Evolutionary conservation across 805 yeast genomes (phyloP).

Genomic region (Starmerella bombi): DNA sequence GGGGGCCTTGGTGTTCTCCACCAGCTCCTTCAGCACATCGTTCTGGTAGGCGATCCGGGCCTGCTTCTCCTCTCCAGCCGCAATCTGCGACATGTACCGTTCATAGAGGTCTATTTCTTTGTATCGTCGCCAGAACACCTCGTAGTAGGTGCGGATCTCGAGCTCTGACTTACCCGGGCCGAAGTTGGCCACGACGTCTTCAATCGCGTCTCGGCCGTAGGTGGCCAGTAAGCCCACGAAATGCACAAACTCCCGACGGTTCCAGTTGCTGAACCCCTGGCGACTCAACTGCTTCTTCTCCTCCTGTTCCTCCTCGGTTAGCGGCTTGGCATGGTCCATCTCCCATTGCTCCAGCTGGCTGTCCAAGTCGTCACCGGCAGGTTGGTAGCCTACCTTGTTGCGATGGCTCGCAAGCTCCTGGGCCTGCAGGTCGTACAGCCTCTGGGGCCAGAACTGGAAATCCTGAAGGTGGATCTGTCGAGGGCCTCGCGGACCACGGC

Average conservation of each 20-base stretch:
- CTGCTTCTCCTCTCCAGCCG: conserved; percentile 76
- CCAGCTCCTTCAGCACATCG: conserved; percentile 64
- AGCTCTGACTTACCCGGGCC: conserved; percentile 61
- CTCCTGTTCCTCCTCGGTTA: conserved; percentile 68
- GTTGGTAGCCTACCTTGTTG: conserved; percentile 50
- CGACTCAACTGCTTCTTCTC: conserved; percentile 43
- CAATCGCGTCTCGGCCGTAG: conserved; percentile 65
- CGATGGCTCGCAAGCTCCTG: conserved; percentile 67
- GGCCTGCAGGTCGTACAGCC: conserved; percentile 61
- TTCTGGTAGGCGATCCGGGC: conserved; percentile 53
- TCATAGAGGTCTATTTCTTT: conserved; percentile 82
- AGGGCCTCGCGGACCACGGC: conserved; percentile 65
- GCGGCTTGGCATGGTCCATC: conserved; percentile 61
- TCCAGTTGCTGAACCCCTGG: conserved; percentile 73
- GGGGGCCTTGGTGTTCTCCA: conserved; percentile 60
- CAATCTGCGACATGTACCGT: conserved; percentile 64
- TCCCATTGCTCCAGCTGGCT: conserved; percentile 50
- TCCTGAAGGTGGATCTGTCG: conserved; percentile 71
- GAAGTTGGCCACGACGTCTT: conserved; percentile 61
- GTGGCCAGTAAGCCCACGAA: conserved; percentile 63
- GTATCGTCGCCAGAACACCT: conserved; percentile 68
- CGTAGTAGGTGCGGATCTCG: conserved; percentile 66
- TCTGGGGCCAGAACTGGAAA: conserved; percentile 80
- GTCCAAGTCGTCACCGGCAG: conserved; percentile 45
- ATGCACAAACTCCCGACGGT: conserved; percentile 73